Conservation (phyloP, 2,329 filamentous ascomycete species). For the Colletotrichum somersetense region DNA sequence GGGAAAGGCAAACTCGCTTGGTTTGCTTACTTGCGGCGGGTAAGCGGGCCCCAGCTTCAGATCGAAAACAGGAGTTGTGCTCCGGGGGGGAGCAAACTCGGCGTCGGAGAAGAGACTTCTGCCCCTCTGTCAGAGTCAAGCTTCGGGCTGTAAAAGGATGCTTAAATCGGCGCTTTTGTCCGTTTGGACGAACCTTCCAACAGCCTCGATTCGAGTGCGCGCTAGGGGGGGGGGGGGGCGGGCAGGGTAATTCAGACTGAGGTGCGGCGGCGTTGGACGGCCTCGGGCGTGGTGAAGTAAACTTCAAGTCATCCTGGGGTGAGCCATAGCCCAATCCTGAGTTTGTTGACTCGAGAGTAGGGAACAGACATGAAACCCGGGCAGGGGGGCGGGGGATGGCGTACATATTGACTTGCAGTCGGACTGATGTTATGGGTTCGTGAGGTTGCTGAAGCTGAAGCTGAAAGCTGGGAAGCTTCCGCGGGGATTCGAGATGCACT, state of each 20-base stretch:
- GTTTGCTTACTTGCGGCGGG: too few relatives aligned
- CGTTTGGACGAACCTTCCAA: background rate
- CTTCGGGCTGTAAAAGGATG: background rate
- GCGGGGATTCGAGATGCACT: background rate
- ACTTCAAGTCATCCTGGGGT: background rate
- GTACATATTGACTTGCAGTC: background rate
- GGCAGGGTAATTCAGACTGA: background rate
- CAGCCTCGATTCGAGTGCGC: too few relatives aligned
- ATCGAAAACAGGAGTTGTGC: too few relatives aligned
- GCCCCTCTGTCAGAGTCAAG: background rate
- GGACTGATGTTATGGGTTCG: background rate
- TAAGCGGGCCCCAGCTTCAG: too few relatives aligned
- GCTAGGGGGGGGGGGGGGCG: background rate
- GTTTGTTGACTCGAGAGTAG: background rate
- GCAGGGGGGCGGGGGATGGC: background rate
- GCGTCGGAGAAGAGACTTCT: background rate
- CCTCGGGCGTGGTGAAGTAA: background rate
- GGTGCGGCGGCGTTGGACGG: background rate
- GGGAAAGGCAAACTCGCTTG: too few relatives aligned
- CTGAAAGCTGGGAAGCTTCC: background rate
- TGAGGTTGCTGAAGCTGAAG: background rate
- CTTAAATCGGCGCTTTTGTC: background rate
- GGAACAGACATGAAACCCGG: background rate
- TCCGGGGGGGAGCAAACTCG: too few relatives aligned
- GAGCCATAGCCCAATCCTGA: background rate